Evolutionary conservation across 768 basidiomycete genomes (phyloP), one percentile per base, ranked within the genome.

Genomic region (Collybia nuda): DNA sequence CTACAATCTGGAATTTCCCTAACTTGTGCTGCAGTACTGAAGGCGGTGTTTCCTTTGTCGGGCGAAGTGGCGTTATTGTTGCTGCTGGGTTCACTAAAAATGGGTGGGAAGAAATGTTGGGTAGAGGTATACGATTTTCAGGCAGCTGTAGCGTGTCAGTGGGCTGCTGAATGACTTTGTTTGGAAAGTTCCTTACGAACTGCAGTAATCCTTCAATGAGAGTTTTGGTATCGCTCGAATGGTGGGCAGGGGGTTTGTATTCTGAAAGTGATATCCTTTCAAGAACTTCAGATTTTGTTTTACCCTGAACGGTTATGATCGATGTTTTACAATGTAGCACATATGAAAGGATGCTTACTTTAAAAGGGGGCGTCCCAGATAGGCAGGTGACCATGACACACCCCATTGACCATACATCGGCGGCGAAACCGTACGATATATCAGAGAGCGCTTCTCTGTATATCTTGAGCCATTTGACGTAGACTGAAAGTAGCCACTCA

Each of bases 391-490:
- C 43, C 18, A 73, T 56, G 3, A 78, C 59, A 56, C 71, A 73
- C 3, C 77, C 79, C 22, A 77, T 47, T 1, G 78, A 79, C 78
- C 78, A 81, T 21, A 77, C 29, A 55, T 81, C 79, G 3, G 67
- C 61, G 6, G 67, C 47, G 50, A 68, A 74, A 32, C 66, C 63
- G 40, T 73, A 68, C 1, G 69, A 56, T 21, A 40, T 40, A n/a
- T 63, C 56, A 0, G 60, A 53, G 5, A 67, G 50, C 1, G 77
- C 66, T 57, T 81, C 78, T 22, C 79, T 81, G 38, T 6, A 14
- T 48, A 17, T 15, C 32, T 2, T 44, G 45, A 49, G 29, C 40
- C 22, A 53, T 47, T 28, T 40, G 21, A 17, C 4, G 5, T 29
- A 19, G 22, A 5, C 6, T 23, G 17, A 54, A 32, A 24, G 21